Conservation (phyloP, 345 rosid species). For the Salix dunnii region DNA sequence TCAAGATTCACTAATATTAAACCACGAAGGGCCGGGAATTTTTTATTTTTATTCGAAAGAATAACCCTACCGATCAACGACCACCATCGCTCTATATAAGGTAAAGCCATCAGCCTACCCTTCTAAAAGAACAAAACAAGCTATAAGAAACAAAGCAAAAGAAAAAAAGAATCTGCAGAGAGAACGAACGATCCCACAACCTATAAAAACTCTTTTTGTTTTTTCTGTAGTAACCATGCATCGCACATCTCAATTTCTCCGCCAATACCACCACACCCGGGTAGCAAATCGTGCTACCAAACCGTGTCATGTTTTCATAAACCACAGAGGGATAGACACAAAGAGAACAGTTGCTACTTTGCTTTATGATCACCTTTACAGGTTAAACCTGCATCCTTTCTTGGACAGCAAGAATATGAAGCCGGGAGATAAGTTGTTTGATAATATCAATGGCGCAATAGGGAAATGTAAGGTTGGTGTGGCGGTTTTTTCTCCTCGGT, state of each 20-base stretch:
- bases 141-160: neutral
- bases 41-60: too few relatives aligned
- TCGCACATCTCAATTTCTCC: constrained; percentile 17
- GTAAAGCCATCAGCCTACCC: neutral
- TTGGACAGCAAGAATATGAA: constrained; percentile 74
- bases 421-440: constrained; percentile 67
- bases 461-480: constrained; percentile 50
- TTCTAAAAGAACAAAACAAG: too few relatives aligned
- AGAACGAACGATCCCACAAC: too few relatives aligned
- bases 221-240: constrained; percentile 10
- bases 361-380: constrained; percentile 54
- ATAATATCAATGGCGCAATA: constrained; percentile 51
- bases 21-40: neutral
- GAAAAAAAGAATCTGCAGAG: neutral
- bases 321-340: constrained; percentile 68
- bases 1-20: neutral
- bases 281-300: constrained; percentile 9
- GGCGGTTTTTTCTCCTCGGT: constrained; percentile 60
- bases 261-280: constrained; percentile 11
- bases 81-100: neutral
- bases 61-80: neutral
- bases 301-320: constrained; percentile 61
- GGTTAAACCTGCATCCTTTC: constrained; percentile 47
- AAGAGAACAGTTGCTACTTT: constrained; percentile 50
- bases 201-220: neutral